Percentiles rank a stretch among this genome's conserved stretches.
phyloP scores from a whole-genome alignment of 345 rosid genomes.

The Erodium maritimum region DNA sequence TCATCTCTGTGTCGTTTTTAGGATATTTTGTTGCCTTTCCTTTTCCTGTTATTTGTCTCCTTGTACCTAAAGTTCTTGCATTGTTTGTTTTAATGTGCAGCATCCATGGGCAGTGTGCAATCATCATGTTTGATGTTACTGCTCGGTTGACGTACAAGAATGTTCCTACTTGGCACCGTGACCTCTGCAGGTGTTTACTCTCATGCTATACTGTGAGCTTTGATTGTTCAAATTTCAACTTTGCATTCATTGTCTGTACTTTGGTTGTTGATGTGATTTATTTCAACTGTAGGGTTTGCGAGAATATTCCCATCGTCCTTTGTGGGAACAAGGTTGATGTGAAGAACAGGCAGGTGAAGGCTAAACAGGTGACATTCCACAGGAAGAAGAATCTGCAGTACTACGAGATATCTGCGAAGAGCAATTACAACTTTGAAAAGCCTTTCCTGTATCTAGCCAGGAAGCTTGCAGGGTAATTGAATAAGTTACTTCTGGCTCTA shows the following conservation, averaged over 20 bases:
- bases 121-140: constrained; percentile 95
- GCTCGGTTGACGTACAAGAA: constrained; percentile 94
- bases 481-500: background rate
- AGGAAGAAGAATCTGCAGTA: constrained; percentile 89
- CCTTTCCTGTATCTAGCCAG: constrained; percentile 87
- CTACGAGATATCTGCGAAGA: constrained; percentile 91
- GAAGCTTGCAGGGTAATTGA: constrained; percentile 56
- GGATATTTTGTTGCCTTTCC: background rate
- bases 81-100: constrained; percentile 27
- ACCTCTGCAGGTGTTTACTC: constrained; percentile 61
- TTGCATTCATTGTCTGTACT: background rate
- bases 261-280: background rate
- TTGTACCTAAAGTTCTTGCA: background rate
- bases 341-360: constrained; percentile 92
- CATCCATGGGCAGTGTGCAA: constrained; percentile 97
- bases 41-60: background rate
- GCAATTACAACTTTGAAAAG: constrained; percentile 87
- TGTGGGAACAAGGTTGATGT: constrained; percentile 95
- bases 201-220: background rate
- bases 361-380: constrained; percentile 85
- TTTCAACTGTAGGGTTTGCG: constrained; percentile 51
- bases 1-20: too few species aligned
- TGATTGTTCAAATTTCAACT: background rate
- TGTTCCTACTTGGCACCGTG: constrained; percentile 98
- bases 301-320: constrained; percentile 78